phyloP scores from a whole-genome alignment of 2,329 filamentous ascomycete species.

The Alternaria dauci region DNA sequence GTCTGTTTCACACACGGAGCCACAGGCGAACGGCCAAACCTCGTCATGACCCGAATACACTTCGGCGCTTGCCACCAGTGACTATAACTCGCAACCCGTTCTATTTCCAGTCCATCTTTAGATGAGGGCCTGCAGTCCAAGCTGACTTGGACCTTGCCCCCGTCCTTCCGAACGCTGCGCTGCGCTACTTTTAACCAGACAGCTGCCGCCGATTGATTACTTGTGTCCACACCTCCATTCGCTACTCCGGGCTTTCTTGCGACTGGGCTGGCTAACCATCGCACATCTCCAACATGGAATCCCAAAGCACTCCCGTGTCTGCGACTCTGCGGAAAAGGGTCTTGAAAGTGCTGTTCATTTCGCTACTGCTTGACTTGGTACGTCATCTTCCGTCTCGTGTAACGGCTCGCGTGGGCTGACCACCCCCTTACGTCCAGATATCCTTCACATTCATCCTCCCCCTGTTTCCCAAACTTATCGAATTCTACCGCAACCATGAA shows the following conservation, averaged over 20 bases:
- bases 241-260: background rate
- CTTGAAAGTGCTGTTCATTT: conserved; percentile 86
- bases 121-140: conserved; percentile 17
- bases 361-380: conserved; percentile 89
- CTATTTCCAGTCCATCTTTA: conserved; percentile 26
- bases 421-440: conserved; percentile 66
- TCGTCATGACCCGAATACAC: conserved; percentile 26
- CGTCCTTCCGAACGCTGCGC: conserved; percentile 27
- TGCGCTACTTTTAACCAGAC: conserved; percentile 25
- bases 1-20: conserved; percentile 25
- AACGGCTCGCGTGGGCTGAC: conserved; percentile 19
- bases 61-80: conserved; percentile 19
- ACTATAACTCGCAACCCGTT: conserved; percentile 14
- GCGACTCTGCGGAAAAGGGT: conserved; percentile 75
- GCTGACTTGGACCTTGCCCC: conserved; percentile 19
- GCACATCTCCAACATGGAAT: conserved; percentile 24
- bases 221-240: conserved; percentile 21
- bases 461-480: conserved; percentile 91
- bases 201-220: conserved; percentile 13
- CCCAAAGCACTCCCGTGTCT: conserved; percentile 48
- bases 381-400: conserved; percentile 42
- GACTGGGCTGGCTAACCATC: conserved; percentile 1
- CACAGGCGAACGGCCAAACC: conserved; percentile 13
- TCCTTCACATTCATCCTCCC: conserved; percentile 99
- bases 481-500: conserved; percentile 93